These are phyloP conservation scores for Penicillium psychrofluorescens DNA, from an alignment of 495 filamentous ascomycete species.

Conservation along the genomic window DNA sequence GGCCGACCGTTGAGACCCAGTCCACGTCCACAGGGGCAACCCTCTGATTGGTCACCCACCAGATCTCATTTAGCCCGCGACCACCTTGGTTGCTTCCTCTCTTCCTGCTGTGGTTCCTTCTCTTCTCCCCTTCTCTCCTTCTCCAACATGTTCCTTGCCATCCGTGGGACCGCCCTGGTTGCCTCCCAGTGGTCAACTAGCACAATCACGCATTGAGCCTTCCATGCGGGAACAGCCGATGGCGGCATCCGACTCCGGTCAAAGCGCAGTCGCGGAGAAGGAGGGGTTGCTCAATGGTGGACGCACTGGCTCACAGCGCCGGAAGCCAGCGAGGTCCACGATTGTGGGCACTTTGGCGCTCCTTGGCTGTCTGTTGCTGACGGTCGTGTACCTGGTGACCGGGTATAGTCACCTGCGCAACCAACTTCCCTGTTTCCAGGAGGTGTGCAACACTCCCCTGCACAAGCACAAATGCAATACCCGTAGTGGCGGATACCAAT, in stretches of 20 bases:
- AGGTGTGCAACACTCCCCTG: not conserved
- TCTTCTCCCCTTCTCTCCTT: not conserved
- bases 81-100: not conserved
- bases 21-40: not conserved
- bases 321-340: not conserved
- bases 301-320: not conserved
- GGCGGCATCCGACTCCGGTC: no score
- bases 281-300: not conserved
- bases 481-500: constrained; percentile 56
- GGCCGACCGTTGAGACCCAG: not conserved
- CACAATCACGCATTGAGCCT: not conserved
- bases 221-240: no score
- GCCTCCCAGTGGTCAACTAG: not conserved
- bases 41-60: not conserved
- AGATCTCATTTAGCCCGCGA: not conserved
- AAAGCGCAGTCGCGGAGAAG: no score
- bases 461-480: constrained; percentile 44
- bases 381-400: not conserved
- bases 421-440: constrained; percentile 1
- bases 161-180: not conserved
- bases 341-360: not conserved
- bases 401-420: not conserved
- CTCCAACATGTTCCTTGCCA: not conserved
- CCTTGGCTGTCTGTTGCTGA: not conserved
- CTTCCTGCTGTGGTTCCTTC: not conserved